phyloP scores from a whole-genome alignment of 129 eudicot genomes.

The Erigeron canadensis region DNA sequence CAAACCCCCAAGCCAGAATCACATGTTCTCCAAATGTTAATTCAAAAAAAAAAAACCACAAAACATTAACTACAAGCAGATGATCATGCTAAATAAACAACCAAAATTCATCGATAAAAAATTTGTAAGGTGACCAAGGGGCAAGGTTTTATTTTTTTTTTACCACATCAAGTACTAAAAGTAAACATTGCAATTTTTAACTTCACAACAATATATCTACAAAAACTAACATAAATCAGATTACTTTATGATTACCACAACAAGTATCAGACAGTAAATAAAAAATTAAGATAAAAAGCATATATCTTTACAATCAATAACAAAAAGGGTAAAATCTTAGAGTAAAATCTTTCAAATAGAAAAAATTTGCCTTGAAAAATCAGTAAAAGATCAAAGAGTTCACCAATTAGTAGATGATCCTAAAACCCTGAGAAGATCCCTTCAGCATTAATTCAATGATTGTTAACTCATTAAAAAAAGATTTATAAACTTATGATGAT shows the following conservation, averaged over 20 bases:
- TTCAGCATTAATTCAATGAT: constrained; percentile 27
- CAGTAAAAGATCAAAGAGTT: constrained; percentile 16
- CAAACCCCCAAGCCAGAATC: not conserved
- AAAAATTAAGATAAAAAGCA: constrained; percentile 18
- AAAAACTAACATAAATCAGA: constrained; percentile 22
- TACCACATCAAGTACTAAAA: constrained; percentile 14
- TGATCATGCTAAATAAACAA: constrained; percentile 8
- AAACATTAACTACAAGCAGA: constrained; percentile 11
- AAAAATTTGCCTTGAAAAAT: constrained; percentile 20
- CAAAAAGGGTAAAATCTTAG: constrained; percentile 2
- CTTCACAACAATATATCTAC: not conserved
- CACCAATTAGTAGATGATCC: constrained; percentile 9
- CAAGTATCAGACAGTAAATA: not conserved
- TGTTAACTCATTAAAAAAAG: constrained; percentile 13
- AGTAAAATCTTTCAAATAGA: not conserved
- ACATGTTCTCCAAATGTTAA: not conserved
- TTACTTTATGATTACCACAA: constrained; percentile 11
- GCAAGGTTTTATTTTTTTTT: no score
- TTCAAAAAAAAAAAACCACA: not conserved
- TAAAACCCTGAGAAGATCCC: constrained; percentile 27
- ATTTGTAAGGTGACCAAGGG: not conserved
- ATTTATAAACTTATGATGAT: constrained; percentile 20
- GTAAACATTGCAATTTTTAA: constrained; percentile 8
- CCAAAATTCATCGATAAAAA: not conserved
- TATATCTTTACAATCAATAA: constrained; percentile 8